Evolutionary conservation across 352 stramenopile species (phyloP), one percentile per base, ranked within the genome.

Genomic region (Globisporangium nodosum): DNA sequence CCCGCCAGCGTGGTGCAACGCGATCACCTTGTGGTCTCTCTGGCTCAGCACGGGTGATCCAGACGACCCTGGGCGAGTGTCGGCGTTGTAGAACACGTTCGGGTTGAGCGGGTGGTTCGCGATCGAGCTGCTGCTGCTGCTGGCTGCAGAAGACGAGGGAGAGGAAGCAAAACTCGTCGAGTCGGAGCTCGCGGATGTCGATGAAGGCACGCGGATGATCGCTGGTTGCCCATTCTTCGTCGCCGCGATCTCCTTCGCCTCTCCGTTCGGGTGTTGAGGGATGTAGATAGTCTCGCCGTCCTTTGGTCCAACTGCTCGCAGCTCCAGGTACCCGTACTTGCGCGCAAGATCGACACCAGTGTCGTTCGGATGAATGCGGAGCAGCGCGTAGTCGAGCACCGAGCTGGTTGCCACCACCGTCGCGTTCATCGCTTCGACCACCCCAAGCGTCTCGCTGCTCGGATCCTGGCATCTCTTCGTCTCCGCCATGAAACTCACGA

Each of bases 61-160:
- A 6, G 78, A 88, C 12, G 81, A 87, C n/a, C 81, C 81, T 49
- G 76, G 76, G 42, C 74, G 58, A 35, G 81, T 89, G 56, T 91
- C 81, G 31, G 76, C 78, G 63, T 82, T 84, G 61, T 91, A 91
- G 12, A 66, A 75, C 27, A 89, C 78, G 18, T 76, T 70, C 20
- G 56, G 49, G 35, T 71, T 66, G 40, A 54, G 53, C 6, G 49
- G 52, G 21, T 24, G 31, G 35, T 24, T 33, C 42, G 18, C 27
- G 2, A 35, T 24, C 5, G 18, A 15, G 39, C 39, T 21, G 48
- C 27, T 39, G 24, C 48, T 33, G 21, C 8, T 43, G 30, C 16
- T 16, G 7, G 3, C 21, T 11, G 24, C 40, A 16, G 16, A 35
- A 42, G 27, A 15, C 5, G 8, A 33, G 3, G 50, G 47, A 3